These are phyloP conservation scores for Grammothele lineata DNA, from an alignment of 768 basidiomycete genomes.

Conservation along the genomic window DNA sequence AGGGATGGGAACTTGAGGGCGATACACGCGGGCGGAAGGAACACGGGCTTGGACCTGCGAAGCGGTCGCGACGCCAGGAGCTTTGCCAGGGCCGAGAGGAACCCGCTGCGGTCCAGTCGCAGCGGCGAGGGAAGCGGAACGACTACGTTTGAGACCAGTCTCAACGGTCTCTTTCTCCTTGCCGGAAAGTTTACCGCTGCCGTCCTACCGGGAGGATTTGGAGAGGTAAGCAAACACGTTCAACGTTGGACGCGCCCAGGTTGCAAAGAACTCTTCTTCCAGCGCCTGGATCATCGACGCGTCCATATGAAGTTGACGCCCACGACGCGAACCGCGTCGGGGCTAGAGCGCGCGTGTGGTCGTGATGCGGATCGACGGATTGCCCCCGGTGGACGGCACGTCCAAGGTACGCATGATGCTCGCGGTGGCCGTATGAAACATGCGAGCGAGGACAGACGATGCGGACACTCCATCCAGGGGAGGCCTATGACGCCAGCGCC, in stretches of 20 bases:
- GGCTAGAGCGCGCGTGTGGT: too few species aligned
- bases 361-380: too few species aligned
- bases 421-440: too few species aligned
- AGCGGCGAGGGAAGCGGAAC: conserved; percentile 62
- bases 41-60: conserved; percentile 16
- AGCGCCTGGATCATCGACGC: too few species aligned
- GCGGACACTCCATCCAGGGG: neutral
- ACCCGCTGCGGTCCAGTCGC: conserved; percentile 64
- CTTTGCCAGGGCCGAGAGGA: conserved; percentile 58
- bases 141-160: conserved; percentile 50
- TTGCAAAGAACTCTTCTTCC: too few species aligned
- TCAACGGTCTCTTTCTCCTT: conserved; percentile 63
- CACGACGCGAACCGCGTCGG: too few species aligned
- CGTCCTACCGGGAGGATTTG: conserved; percentile 34
- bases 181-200: conserved; percentile 41
- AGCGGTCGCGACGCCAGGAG: conserved; percentile 16
- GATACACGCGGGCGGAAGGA: conserved; percentile 17
- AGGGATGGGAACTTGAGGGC: conserved; percentile 33
- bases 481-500: conserved; percentile 9
- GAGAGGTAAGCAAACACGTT: conserved; percentile 16
- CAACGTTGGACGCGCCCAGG: neutral
- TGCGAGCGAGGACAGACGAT: neutral
- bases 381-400: too few species aligned
- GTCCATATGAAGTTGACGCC: too few species aligned
- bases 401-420: neutral